These are phyloP conservation scores for Sporobolomyces roseus DNA, from an alignment of 768 basidiomycete species.

Conservation along the genomic window DNA sequence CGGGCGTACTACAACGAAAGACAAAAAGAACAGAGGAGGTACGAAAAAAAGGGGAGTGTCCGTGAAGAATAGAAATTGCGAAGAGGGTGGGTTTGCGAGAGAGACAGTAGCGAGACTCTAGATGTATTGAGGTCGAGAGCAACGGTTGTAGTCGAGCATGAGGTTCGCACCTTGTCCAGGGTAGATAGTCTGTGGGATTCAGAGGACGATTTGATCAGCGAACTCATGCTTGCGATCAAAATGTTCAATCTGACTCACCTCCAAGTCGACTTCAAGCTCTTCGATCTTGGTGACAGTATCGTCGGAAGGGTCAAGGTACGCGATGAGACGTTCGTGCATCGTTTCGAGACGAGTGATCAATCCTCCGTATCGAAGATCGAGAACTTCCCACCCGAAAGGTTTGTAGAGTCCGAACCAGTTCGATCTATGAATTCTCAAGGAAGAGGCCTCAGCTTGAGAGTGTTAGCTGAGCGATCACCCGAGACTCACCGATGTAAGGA, in stretches of 20 bases:
- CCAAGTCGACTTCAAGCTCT: constrained; percentile 6
- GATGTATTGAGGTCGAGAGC: constrained; percentile 24
- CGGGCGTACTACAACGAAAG: too few species aligned
- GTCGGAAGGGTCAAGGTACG: constrained; percentile 10
- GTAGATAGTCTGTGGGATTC: constrained; percentile 30
- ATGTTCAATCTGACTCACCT: too few species aligned
- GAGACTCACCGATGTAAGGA: constrained; percentile 22
- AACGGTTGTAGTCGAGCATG: constrained; percentile 31
- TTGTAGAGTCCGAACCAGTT: constrained; percentile 43
- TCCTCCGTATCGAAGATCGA: constrained; percentile 44
- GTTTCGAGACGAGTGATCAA: constrained; percentile 40
- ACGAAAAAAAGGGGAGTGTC: background rate
- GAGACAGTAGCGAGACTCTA: background rate
- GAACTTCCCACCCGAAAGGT: constrained; percentile 33
- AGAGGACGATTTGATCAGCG: too few species aligned
- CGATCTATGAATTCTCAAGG: constrained; percentile 9
- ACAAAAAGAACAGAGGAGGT: too few species aligned
- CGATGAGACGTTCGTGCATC: constrained; percentile 26
- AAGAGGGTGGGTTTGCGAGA: background rate
- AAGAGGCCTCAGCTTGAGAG: too few species aligned
- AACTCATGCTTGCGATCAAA: too few species aligned
- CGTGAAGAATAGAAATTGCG: background rate
- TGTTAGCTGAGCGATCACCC: too few species aligned
- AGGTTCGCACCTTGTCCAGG: constrained; percentile 23
- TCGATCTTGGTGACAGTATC: constrained; percentile 3